A percentile compares a stretch with the other conserved stretches of the same genome.
Conservation (phyloP, 1,284 basidiomycete species). For the Ganoderma multipileum region DNA sequence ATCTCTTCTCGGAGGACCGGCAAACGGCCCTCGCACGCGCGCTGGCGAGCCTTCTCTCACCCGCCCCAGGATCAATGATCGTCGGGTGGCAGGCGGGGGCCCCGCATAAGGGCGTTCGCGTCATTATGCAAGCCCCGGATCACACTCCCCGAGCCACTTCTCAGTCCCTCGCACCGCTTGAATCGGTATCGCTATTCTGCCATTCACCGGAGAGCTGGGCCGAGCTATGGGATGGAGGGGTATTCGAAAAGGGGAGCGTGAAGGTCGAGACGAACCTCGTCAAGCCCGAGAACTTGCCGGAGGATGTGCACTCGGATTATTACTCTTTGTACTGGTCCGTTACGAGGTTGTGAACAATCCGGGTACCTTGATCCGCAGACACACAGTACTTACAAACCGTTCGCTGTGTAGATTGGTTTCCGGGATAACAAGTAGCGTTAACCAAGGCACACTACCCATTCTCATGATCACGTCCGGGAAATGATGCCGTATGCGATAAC, state of each 20-base stretch:
- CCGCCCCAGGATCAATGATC: conserved; percentile 42
- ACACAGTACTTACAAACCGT: neutral
- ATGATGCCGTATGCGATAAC: neutral
- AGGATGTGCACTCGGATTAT: neutral
- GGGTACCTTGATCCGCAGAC: neutral
- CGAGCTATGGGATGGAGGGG: conserved; percentile 46
- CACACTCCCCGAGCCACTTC: neutral
- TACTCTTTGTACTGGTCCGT: conserved; percentile 1
- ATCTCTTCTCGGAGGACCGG: conserved; percentile 50
- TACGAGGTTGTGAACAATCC: conserved; percentile 4
- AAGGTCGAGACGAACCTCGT: conserved; percentile 36
- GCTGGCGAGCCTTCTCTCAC: conserved; percentile 47
- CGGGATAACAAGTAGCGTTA: neutral
- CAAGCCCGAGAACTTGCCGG: neutral
- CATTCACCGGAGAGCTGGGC: conserved; percentile 41
- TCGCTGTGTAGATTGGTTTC: neutral
- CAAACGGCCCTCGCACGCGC: conserved; percentile 48
- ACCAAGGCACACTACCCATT: neutral
- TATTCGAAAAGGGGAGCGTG: conserved; percentile 45
- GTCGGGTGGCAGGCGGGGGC: conserved; percentile 39
- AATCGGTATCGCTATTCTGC: conserved; percentile 1
- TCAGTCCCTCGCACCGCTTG: neutral
- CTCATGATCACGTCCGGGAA: neutral
- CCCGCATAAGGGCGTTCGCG: conserved; percentile 25
- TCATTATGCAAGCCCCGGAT: neutral